A percentile compares a stretch with the other conserved stretches of the same genome.
Evolutionary conservation across 192 early-diverging fungal species (phyloP).

Genomic region (Dispira simplex): DNA sequence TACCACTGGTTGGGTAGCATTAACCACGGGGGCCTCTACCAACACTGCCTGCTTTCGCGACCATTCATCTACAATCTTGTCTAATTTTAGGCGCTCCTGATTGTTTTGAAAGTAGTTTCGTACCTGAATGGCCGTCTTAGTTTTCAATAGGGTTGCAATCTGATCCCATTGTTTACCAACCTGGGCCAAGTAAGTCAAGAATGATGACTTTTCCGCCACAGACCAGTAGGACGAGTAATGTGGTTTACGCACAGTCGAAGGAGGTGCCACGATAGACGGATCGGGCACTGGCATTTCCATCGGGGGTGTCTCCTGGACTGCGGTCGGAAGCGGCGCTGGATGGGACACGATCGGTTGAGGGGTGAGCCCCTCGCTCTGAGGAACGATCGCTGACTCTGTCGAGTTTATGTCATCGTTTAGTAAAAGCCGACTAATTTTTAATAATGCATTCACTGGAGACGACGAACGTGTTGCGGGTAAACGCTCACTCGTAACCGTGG

Average conservation of each 20-base stretch:
- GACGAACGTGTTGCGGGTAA: not conserved
- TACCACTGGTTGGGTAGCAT: constrained; percentile 13
- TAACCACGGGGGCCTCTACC: constrained; percentile 16
- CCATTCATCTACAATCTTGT: constrained; percentile 24
- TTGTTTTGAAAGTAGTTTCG: constrained; percentile 67
- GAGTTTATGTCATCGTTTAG: not conserved
- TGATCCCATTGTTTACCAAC: constrained; percentile 67
- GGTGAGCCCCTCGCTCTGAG: not conserved
- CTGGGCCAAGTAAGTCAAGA: constrained; percentile 37
- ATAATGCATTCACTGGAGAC: not conserved
- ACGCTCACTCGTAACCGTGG: not conserved
- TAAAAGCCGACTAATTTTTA: not conserved
- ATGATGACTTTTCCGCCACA: constrained; percentile 58
- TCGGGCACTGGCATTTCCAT: not conserved
- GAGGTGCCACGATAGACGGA: not conserved
- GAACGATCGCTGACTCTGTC: not conserved
- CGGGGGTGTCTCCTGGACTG: not conserved
- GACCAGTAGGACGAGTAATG: constrained; percentile 79
- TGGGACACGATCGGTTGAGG: not conserved
- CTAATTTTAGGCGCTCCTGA: constrained; percentile 31
- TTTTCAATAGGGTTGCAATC: constrained; percentile 51
- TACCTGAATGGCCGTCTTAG: constrained; percentile 70
- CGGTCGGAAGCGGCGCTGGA: not conserved
- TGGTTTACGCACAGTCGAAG: not conserved
- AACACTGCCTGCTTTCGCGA: constrained; percentile 16